Conservation (phyloP, 2,329 filamentous ascomycete species). For the Alternaria sp. region DNA sequence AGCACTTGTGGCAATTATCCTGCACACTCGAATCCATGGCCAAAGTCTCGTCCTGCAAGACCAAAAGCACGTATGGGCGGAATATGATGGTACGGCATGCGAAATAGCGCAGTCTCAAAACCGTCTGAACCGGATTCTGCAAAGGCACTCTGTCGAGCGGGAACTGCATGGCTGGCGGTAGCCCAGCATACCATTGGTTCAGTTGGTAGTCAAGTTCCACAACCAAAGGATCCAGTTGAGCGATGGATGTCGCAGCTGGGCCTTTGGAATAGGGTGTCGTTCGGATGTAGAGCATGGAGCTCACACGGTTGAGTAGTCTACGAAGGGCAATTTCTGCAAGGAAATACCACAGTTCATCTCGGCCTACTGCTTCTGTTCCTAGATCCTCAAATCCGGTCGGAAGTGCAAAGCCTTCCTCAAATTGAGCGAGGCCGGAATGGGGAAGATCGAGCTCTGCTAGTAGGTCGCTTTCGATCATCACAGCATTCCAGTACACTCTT, state of each 20-base stretch:
- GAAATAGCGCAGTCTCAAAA: conserved; percentile 79
- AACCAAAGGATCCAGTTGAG: conserved; percentile 77
- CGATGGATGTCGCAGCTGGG: conserved; percentile 66
- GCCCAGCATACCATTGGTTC: conserved; percentile 82
- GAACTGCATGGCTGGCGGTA: conserved; percentile 78
- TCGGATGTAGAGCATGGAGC: conserved; percentile 79
- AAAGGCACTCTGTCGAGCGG: conserved; percentile 72
- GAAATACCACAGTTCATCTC: conserved; percentile 86
- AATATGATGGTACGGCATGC: conserved; percentile 88
- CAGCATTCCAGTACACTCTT: conserved; percentile 82
- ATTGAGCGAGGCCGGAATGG: conserved; percentile 81
- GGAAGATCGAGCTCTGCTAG: conserved; percentile 80
- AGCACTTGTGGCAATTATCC: conserved; percentile 79
- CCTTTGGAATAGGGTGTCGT: conserved; percentile 52
- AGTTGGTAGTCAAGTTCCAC: conserved; percentile 82
- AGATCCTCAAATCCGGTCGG: conserved; percentile 76
- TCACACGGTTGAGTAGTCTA: conserved; percentile 77
- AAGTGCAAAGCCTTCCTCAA: conserved; percentile 79
- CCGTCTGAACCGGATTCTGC: conserved; percentile 77
- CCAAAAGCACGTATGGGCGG: conserved; percentile 80
- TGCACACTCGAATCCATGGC: conserved; percentile 74
- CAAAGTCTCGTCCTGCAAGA: conserved; percentile 77
- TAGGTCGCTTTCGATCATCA: conserved; percentile 80
- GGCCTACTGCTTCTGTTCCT: conserved; percentile 70
- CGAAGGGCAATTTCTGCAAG: conserved; percentile 81